These are phyloP conservation scores for Claviceps capensis DNA, from an alignment of 2,329 filamentous ascomycete species.

Conservation along the genomic window DNA sequence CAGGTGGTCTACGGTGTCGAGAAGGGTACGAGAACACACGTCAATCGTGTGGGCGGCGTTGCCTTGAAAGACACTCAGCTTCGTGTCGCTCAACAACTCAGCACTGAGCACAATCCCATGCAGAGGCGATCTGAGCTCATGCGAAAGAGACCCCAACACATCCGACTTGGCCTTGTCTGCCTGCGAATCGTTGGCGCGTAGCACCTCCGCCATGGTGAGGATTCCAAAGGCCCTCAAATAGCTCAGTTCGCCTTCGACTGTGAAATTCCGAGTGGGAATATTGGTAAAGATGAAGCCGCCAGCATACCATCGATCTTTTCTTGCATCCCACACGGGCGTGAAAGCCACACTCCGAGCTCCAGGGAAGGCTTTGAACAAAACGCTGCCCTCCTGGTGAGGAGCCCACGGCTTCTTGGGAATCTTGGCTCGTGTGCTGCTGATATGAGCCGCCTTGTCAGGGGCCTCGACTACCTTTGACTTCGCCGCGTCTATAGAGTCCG, in stretches of 20 bases:
- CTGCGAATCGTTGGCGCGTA: constrained; percentile 24
- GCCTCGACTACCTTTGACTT: neutral
- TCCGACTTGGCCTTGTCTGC: constrained; percentile 39
- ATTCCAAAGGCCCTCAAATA: constrained; percentile 38
- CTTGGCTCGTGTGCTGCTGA: neutral
- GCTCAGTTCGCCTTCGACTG: constrained; percentile 32
- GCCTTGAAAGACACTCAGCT: constrained; percentile 30
- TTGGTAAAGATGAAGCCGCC: constrained; percentile 36
- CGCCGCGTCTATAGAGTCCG: neutral
- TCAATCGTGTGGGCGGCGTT: constrained; percentile 35
- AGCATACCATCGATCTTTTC: constrained; percentile 32
- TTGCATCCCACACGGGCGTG: constrained; percentile 33
- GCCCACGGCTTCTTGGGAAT: constrained; percentile 2
- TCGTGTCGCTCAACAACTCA: constrained; percentile 39
- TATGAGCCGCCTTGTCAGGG: neutral
- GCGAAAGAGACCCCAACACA: constrained; percentile 44
- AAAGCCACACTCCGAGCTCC: constrained; percentile 31
- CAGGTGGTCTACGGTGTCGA: constrained; percentile 40
- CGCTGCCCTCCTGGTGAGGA: constrained; percentile 9
- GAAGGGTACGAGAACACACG: constrained; percentile 34
- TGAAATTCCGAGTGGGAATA: constrained; percentile 28
- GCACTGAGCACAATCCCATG: constrained; percentile 44
- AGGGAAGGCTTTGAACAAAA: constrained; percentile 24
- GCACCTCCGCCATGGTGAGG: constrained; percentile 42
- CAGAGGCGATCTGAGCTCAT: constrained; percentile 46